Evolutionary conservation across 1,284 basidiomycete species (phyloP), one percentile per base, ranked within the genome.

Genomic region (Agroathelia rolfsii): DNA sequence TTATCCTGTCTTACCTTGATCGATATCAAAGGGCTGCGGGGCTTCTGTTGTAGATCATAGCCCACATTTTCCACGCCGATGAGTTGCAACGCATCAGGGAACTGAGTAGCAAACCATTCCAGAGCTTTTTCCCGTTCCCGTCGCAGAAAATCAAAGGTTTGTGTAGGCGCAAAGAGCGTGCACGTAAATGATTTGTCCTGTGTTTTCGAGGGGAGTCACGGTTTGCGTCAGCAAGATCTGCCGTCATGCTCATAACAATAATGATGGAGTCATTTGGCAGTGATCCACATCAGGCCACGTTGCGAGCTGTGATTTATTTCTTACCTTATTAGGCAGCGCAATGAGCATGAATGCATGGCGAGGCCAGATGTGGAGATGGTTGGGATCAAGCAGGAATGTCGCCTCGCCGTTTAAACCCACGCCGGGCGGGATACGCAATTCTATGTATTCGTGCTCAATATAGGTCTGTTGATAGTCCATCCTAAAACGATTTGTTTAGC

Each of bases 331-430:
- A 42, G 94, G 90, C 32, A 98, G 76, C 12, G 90, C 95, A 50
- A 98, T 96, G 48, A 98, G 74, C 94, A 98, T 98, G 67, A 96
- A 97, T 32, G 88, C 85, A 58, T 93, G 87, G 51, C 92, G 79
- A 38, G 94, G 95, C 94, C 94, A 98, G 52, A 98, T 97, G 64
- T 98, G 95, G 43, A 98, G 76, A 59, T 97, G 88, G 59, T 88
- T 82, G 43, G 87, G 84, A 67, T 95, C 89, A 57, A 98, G 76
- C 32, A 77, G 65, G 63, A 86, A 98, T 17, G 59, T 65, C 38
- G 73, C 55, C 39, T 75, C 62, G 44, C 74, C 84, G 45, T 69
- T 58, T 48, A 51, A 58, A 47, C 73, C 68, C 37, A 65, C 59
- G 38, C 82, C 82, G 48, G 92, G 69, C 43, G 90, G 88, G 72